Evolutionary conservation across 2,329 filamentous ascomycete species (phyloP), one percentile per base, ranked within the genome.

Genomic region (Monosporascus sp.): DNA sequence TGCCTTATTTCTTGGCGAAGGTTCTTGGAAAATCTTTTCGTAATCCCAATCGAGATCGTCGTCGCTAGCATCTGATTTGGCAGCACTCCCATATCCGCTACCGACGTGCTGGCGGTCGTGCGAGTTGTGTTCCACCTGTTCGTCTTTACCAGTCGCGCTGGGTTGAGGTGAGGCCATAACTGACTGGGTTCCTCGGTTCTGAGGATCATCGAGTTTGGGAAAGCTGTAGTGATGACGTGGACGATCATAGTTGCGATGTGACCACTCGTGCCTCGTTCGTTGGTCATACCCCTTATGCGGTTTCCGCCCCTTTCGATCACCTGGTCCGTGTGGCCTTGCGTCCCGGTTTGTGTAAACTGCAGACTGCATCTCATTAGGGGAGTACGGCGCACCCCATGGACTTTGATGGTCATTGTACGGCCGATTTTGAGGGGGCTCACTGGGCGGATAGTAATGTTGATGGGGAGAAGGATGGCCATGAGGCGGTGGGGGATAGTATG

Each of bases 1-100:
- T 41, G 60, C 59, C 48, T 65, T 64, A 35, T 51, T 51, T 17
- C 37, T 31, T 3, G 51, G 51, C 28, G 56, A 35, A 28, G 49
- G 17, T 17, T 69, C 65, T 5, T 54, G 56, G 43, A 69, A 68
- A 9, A 68, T 65, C 24, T 57, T 60, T 26, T 59, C 52, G 46
- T 61, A 51, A 37, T 65, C 63, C 60, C 62, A 65, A 37, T 11
- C 50, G 11, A 59, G 60, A 9, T 64, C 65, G 28, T 60, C 60
- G n/a, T 53, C 51, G 18, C 20, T 15, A 20, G 7, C 22, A 46
- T 20, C 26, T 31, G 22, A n/a, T n/a, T 46, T 22, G 14, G 43
- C 20, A 28, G 20, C 14, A 26, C 14, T 7, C 5, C 26, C 43
- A n/a, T n/a, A 5, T 17, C 17, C n/a, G 6, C 26, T 14, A 22